A percentile compares a stretch with the other conserved stretches of the same genome.
Conservation (phyloP, 805 yeast species). For the Starmerella ratchasimensis region DNA sequence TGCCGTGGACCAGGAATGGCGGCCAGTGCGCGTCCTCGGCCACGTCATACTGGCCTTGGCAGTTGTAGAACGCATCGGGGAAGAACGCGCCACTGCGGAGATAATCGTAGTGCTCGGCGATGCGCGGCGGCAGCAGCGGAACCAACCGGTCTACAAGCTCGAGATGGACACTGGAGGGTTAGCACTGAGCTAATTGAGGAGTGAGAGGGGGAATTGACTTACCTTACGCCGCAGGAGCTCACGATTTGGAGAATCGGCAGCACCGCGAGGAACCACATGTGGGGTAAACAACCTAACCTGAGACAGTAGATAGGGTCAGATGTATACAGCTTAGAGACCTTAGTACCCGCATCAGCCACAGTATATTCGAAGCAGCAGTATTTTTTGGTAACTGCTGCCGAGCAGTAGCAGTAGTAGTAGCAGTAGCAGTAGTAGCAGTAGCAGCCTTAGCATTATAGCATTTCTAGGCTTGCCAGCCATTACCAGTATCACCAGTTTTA, state of each 20-base stretch:
- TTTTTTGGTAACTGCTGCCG: too few relatives aligned
- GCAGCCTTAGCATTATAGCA: too few relatives aligned
- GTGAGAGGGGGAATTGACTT: slow-evolving; percentile 9
- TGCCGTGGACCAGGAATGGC: slow-evolving; percentile 39
- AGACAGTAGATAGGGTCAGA: too few relatives aligned
- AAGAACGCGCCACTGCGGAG: slow-evolving; percentile 50
- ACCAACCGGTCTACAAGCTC: slow-evolving; percentile 17
- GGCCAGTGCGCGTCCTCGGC: slow-evolving; percentile 66
- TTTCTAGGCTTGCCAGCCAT: too few relatives aligned
- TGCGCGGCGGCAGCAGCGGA: slow-evolving; percentile 26
- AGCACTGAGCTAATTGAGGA: not conserved
- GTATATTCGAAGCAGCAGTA: too few relatives aligned
- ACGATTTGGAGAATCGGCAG: slow-evolving; percentile 1
- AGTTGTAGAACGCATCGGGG: slow-evolving; percentile 56
- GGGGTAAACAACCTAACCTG: too few relatives aligned
- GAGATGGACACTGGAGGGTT: slow-evolving; percentile 17
- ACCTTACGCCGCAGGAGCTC: slow-evolving; percentile 20
- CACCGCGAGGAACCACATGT: too few relatives aligned
- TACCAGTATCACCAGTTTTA: too few relatives aligned
- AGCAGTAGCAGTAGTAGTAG: too few relatives aligned
- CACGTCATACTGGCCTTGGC: slow-evolving; percentile 36
- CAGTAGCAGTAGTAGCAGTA: too few relatives aligned
- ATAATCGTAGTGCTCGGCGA: slow-evolving; percentile 24
- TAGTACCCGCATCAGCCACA: too few relatives aligned
- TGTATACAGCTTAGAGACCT: too few relatives aligned